These are phyloP conservation scores for Lichtheimia ornata DNA, from an alignment of 371 early-diverging fungal species.

Conservation along the genomic window DNA sequence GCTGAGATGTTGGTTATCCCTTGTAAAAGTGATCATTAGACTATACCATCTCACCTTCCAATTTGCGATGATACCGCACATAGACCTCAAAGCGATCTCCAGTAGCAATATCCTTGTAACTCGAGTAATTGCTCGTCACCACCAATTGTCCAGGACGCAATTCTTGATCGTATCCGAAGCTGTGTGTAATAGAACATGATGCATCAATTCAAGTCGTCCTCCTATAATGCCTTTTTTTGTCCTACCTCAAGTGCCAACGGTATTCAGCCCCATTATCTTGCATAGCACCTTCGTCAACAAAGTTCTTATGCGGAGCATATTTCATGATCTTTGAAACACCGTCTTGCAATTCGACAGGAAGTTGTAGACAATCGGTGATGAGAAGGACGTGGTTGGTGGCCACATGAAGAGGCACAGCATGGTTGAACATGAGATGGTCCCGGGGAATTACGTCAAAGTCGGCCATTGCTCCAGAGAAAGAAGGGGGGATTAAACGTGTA, in stretches of 20 bases:
- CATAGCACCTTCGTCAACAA: constrained; percentile 46
- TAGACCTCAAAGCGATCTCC: constrained; percentile 50
- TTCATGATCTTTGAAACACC: constrained; percentile 62
- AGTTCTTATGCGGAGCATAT: constrained; percentile 56
- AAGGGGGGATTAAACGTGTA: no score
- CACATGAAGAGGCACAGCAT: constrained; percentile 8
- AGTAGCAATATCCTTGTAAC: constrained; percentile 27
- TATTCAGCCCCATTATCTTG: constrained; percentile 46
- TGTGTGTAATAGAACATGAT: constrained; percentile 9
- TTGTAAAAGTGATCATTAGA: no score
- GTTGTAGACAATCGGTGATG: constrained; percentile 45
- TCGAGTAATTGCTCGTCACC: constrained; percentile 41
- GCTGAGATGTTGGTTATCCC: no score
- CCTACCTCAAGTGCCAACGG: constrained; percentile 62
- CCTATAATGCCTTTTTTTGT: not conserved
- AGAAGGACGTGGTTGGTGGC: constrained; percentile 32
- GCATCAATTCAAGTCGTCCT: no score
- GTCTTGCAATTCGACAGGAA: constrained; percentile 62
- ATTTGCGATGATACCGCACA: constrained; percentile 62
- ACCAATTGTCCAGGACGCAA: constrained; percentile 46
- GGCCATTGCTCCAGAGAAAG: not conserved
- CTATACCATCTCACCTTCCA: constrained; percentile 52
- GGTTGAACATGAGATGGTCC: constrained; percentile 6
- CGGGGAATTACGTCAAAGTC: not conserved
- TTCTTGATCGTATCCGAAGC: constrained; percentile 52